These are phyloP conservation scores for Phyllosticta citrichinensis DNA, from an alignment of 2,329 filamentous ascomycete genomes.

Conservation along the genomic window DNA sequence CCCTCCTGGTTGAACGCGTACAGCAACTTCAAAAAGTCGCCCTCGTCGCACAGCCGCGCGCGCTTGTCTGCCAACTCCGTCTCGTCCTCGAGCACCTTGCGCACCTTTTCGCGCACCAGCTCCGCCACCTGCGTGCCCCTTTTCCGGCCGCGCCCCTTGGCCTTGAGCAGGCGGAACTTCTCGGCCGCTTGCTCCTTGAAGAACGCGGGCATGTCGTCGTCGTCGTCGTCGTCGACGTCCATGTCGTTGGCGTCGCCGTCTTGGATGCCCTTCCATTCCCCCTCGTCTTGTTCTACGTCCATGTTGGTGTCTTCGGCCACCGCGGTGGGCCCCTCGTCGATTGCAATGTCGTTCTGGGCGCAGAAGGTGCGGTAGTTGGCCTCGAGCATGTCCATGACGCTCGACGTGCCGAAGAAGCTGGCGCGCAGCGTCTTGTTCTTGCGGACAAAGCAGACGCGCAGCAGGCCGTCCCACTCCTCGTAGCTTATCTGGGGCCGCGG, in stretches of 20 bases:
- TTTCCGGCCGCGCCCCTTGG: constrained; percentile 47
- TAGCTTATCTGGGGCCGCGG: constrained; percentile 82
- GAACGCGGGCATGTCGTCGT: constrained; percentile 65
- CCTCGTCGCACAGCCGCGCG: constrained; percentile 80
- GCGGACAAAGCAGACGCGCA: constrained; percentile 71
- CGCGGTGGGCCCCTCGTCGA: constrained; percentile 51
- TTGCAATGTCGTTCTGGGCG: constrained; percentile 67
- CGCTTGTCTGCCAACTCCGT: constrained; percentile 74
- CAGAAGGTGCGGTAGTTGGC: constrained; percentile 86
- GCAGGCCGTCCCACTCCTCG: constrained; percentile 87
- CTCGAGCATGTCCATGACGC: constrained; percentile 74
- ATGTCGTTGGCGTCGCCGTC: constrained; percentile 42
- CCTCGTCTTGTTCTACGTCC: constrained; percentile 39
- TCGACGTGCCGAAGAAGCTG: constrained; percentile 68
- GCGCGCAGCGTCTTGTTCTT: constrained; percentile 86
- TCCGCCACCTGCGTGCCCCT: constrained; percentile 72
- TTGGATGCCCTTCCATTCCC: constrained; percentile 36
- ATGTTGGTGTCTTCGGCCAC: constrained; percentile 38
- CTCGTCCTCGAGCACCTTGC: constrained; percentile 70
- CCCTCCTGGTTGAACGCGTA: constrained; percentile 83
- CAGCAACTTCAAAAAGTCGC: constrained; percentile 75
- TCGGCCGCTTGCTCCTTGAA: constrained; percentile 57
- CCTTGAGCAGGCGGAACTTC: constrained; percentile 43
- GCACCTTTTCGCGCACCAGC: constrained; percentile 77
- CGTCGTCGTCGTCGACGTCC: constrained; percentile 50